These are phyloP conservation scores for Coemansia javaensis DNA, from an alignment of 192 early-diverging fungal species.

Conservation along the genomic window DNA sequence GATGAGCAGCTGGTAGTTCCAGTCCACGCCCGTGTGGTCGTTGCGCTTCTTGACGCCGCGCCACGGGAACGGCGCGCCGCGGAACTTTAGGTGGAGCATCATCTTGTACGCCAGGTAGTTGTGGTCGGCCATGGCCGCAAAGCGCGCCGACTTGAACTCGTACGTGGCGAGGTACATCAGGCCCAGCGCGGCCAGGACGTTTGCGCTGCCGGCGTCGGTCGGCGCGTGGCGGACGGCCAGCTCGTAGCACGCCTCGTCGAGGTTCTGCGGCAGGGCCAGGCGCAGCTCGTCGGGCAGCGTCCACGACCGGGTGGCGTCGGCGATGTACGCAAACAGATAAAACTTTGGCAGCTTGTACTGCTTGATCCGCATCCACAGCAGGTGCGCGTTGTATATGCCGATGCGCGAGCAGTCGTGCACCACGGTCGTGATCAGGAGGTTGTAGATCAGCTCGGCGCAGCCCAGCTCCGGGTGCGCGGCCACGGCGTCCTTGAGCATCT, in stretches of 20 bases:
- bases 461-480: slow-evolving; percentile 45
- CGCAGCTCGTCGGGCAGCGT: slow-evolving; percentile 44
- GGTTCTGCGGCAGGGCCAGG: slow-evolving; percentile 40
- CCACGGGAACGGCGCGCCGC: slow-evolving; percentile 45
- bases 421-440: slow-evolving; percentile 46
- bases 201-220: slow-evolving; percentile 11
- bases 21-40: slow-evolving; percentile 25
- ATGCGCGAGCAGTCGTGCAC: slow-evolving; percentile 50
- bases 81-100: slow-evolving; percentile 41
- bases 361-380: slow-evolving; percentile 49
- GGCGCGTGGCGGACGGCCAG: slow-evolving; percentile 26
- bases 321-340: slow-evolving; percentile 40
- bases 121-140: slow-evolving; percentile 50
- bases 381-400: slow-evolving; percentile 42
- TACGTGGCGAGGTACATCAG: slow-evolving; percentile 39
- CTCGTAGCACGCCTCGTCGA: slow-evolving; percentile 46
- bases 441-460: slow-evolving; percentile 46
- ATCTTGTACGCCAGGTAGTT: slow-evolving; percentile 43
- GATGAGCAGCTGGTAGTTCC: slow-evolving; percentile 44
- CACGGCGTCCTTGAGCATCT: slow-evolving; percentile 32
- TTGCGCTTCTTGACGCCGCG: slow-evolving; percentile 22
- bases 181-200: slow-evolving; percentile 21
- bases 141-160: slow-evolving; percentile 52
- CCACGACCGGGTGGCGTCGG: slow-evolving; percentile 50
- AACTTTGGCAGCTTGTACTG: slow-evolving; percentile 42